phyloP scores from a whole-genome alignment of 139 green algal species.

The Chara braunii region DNA sequence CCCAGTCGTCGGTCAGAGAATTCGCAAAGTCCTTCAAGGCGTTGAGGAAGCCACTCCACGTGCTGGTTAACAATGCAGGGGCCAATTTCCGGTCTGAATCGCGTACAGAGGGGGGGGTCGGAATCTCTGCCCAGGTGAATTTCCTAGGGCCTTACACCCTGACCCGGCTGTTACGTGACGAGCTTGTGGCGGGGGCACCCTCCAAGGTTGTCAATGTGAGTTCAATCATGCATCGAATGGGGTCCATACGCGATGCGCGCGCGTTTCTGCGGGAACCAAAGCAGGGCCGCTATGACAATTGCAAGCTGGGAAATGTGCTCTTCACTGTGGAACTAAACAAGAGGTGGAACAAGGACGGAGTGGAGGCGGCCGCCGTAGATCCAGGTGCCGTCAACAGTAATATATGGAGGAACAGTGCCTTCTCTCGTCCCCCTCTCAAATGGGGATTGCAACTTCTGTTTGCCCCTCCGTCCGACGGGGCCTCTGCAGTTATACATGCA shows the following conservation, averaged over 20 bases:
- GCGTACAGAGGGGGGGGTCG: slow-evolving; percentile 4
- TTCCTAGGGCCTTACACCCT: slow-evolving; percentile 22
- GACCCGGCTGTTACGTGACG: slow-evolving; percentile 5
- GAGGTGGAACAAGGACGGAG: slow-evolving; percentile 3
- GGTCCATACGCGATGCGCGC: background rate
- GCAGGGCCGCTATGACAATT: background rate
- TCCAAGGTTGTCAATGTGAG: slow-evolving; percentile 27
- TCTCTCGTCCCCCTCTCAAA: background rate
- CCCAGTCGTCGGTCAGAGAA: background rate
- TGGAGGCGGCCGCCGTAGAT: background rate
- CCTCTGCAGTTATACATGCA: background rate
- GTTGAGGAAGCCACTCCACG: background rate
- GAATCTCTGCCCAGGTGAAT: slow-evolving; percentile 7
- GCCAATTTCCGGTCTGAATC: background rate
- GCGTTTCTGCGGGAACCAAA: background rate
- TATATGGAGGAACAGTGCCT: background rate
- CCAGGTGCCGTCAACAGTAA: background rate
- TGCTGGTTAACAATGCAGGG: slow-evolving; percentile 17
- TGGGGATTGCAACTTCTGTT: background rate
- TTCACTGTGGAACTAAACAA: slow-evolving; percentile 14
- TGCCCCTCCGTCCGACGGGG: background rate
- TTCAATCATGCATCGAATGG: slow-evolving; percentile 14
- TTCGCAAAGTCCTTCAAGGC: background rate
- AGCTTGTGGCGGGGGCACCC: background rate
- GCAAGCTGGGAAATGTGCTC: slow-evolving; percentile 15